Evolutionary conservation across 2,329 filamentous ascomycete genomes (phyloP).

Genomic region (Diplodia mutila): DNA sequence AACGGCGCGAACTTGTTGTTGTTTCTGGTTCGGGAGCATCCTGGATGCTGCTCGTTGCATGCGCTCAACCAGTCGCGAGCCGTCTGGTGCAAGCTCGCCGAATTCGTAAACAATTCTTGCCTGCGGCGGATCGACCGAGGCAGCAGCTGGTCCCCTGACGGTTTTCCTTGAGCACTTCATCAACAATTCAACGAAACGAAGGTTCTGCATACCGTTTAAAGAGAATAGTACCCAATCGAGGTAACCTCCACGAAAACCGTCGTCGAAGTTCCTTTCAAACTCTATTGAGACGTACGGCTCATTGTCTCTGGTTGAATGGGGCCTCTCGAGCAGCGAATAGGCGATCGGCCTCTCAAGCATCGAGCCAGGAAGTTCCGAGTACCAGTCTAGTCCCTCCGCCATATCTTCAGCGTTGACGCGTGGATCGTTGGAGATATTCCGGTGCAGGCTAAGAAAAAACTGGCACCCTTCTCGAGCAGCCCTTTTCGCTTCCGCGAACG

Average conservation of each 20-base stretch:
- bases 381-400: neutral
- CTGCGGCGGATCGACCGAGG: too few relatives aligned
- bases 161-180: too few relatives aligned
- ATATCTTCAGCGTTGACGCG: neutral
- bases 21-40: neutral
- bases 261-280: neutral
- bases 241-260: rapidly evolving
- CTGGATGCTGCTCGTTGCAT: neutral
- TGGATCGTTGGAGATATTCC: neutral
- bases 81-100: too few relatives aligned
- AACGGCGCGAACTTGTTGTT: neutral
- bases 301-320: rapidly evolving
- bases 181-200: too few relatives aligned
- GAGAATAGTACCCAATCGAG: too few relatives aligned
- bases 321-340: neutral
- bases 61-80: neutral
- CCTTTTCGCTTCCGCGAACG: neutral
- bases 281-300: neutral
- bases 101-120: neutral
- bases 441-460: neutral
- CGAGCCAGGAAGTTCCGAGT: neutral
- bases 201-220: too few relatives aligned
- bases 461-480: neutral
- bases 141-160: too few relatives aligned
- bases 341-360: neutral